phyloP scores from a whole-genome alignment of 2,329 filamentous ascomycete genomes.

The Diaporthe longicolla region DNA sequence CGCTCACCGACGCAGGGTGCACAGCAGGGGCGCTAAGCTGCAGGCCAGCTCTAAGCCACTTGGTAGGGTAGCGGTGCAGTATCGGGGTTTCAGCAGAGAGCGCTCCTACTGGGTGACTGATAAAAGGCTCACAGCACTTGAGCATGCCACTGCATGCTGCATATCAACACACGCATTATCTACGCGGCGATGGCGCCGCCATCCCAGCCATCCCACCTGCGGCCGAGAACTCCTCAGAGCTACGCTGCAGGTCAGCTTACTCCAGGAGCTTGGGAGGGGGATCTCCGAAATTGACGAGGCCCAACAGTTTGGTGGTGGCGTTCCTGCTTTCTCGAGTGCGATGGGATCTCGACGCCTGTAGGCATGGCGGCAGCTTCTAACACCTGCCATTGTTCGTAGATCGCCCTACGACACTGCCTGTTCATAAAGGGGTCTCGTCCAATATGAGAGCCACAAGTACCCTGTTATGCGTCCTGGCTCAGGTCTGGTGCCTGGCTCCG shows the following conservation, averaged over 20 bases:
- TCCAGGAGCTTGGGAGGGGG: background rate
- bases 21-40: conserved; percentile 24
- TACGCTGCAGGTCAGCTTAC: conserved; percentile 21
- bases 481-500: background rate
- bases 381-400: background rate
- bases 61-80: conserved; percentile 25
- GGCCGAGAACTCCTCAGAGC: background rate
- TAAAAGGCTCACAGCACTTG: background rate
- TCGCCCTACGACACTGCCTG: background rate
- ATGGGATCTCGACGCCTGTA: background rate
- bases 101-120: conserved; percentile 11
- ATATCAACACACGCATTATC: background rate
- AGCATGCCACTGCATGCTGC: background rate
- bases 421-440: background rate
- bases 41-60: background rate
- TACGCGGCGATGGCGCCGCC: conserved; percentile 10
- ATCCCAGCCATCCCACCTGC: conserved; percentile 5
- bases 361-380: background rate
- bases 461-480: background rate
- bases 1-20: background rate
- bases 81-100: background rate
- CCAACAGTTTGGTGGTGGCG: background rate
- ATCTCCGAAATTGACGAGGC: background rate
- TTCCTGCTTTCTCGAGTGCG: background rate
- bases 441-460: background rate